These are phyloP conservation scores for Mycena haematopus DNA, from an alignment of 768 basidiomycete species.

Conservation along the genomic window DNA sequence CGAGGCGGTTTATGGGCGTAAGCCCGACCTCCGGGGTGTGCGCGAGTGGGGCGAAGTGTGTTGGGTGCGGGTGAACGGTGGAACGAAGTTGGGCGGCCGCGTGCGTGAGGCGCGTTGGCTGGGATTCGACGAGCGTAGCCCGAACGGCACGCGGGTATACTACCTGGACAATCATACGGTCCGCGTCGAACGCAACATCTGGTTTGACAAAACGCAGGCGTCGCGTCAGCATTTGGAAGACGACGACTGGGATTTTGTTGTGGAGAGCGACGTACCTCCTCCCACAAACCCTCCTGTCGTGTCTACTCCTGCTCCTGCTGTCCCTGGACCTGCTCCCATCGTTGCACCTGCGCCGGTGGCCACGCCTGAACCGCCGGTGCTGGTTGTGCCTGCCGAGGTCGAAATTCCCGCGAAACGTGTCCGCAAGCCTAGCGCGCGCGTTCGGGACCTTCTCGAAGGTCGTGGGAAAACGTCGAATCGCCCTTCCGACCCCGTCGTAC, in stretches of 20 bases:
- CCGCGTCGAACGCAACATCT: slow-evolving; percentile 17
- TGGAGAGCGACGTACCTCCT: slow-evolving; percentile 17
- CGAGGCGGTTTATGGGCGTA: no score
- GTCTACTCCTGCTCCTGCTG: background rate
- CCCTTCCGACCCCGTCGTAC: background rate
- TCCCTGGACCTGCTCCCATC: background rate
- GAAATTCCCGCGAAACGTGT: slow-evolving; percentile 18
- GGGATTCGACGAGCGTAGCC: slow-evolving; percentile 21
- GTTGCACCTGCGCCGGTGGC: background rate
- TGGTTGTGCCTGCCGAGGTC: background rate
- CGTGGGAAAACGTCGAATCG: slow-evolving; percentile 17
- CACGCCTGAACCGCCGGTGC: background rate
- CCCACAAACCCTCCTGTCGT: background rate
- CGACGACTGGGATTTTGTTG: slow-evolving; percentile 14
- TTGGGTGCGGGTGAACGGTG: background rate
- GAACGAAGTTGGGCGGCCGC: slow-evolving; percentile 11
- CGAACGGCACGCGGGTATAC: slow-evolving; percentile 25
- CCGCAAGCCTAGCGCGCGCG: slow-evolving; percentile 28
- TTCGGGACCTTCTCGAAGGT: slow-evolving; percentile 29
- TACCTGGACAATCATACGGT: slow-evolving; percentile 28
- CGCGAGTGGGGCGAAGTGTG: no score
- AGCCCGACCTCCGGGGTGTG: no score
- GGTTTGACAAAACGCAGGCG: slow-evolving; percentile 11
- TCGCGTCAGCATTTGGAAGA: slow-evolving; percentile 10
- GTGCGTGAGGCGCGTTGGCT: slow-evolving; percentile 15